Evolutionary conservation across 768 basidiomycete genomes (phyloP).

Genomic region (Mycena crocata): DNA sequence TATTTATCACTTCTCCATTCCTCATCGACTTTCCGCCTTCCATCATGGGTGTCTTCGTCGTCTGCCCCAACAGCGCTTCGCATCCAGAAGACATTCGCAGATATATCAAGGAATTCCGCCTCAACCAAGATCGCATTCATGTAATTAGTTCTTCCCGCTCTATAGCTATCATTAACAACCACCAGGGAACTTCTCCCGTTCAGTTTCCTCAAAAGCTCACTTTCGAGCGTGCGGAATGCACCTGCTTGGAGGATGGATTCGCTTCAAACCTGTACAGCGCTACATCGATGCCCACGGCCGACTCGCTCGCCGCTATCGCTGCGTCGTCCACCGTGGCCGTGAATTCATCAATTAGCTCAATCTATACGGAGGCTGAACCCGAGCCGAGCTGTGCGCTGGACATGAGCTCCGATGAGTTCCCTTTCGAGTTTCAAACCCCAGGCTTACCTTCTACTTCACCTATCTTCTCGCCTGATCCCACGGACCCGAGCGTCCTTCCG

Average conservation of each 20-base stretch:
- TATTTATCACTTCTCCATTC: neutral
- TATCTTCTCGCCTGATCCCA: neutral
- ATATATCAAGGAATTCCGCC: neutral
- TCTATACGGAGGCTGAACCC: no score
- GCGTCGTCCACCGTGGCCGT: neutral
- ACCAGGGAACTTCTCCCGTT: neutral
- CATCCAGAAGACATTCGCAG: neutral
- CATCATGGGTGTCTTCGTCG: neutral
- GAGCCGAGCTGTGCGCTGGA: no score
- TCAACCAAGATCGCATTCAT: neutral
- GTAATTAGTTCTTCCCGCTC: neutral
- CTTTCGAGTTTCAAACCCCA: neutral
- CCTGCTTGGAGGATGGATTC: neutral
- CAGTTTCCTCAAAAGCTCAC: neutral
- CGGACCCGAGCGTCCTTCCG: neutral
- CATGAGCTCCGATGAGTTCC: neutral
- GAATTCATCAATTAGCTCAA: neutral
- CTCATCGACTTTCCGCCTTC: neutral
- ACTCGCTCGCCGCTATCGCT: neutral
- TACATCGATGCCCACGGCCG: neutral
- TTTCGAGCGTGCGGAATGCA: neutral
- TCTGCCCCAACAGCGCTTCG: neutral
- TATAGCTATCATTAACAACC: neutral
- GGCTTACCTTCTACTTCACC: neutral
- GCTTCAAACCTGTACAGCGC: neutral